Base-by-base conservation (phyloP, 2,329 filamentous ascomycete genomes). In the Colletotrichum echinochloae region DNA sequence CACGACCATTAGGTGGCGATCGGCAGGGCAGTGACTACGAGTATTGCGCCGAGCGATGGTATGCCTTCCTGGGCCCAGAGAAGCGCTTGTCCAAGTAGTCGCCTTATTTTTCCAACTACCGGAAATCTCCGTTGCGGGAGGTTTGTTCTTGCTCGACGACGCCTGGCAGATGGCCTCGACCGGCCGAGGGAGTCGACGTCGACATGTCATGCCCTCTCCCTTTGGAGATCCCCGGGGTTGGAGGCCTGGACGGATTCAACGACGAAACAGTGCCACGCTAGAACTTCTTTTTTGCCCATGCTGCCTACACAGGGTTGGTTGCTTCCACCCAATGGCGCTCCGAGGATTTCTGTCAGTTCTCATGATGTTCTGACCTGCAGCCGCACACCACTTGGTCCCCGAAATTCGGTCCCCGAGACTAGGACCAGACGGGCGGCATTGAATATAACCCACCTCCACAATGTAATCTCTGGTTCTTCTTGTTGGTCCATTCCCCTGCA, bases 341-440 rank as follows among this genome's bases (percentile, higher is more conserved):
- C 23, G 54, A 54, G n/a, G 65, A 46, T 35, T 59, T 37, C n/a
- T 28, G 65, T 71, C 68, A 68, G 28, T 71, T 68, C 39, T 71
- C 68, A 67, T 37, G 57, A 71, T 67, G 52, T 41, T 54, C 44
- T 18, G 23, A 28, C 30, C 49, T 62, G 51, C 41, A 52, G 52
- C 26, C 20, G 48, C 55, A 54, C 52, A 49, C 48, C 46, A 18
- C 48, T 20, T 39, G 61, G 60, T n/a, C n/a, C n/a, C n/a, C n/a
- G n/a, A n/a, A n/a, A n/a, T n/a, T n/a, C n/a, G n/a, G n/a, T n/a
- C 52, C 61, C 60, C 41, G 51, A 51, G 56, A 54, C 54, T 52
- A 39, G 54, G 51, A 20, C 9, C n/a, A 28, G 55, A 39, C 60
- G 48, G 30, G 26, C 16, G 7, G 9, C 57, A 46, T 60, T 30